Base-by-base conservation (phyloP, 306 rosid species). In the Biancaea sappan region DNA sequence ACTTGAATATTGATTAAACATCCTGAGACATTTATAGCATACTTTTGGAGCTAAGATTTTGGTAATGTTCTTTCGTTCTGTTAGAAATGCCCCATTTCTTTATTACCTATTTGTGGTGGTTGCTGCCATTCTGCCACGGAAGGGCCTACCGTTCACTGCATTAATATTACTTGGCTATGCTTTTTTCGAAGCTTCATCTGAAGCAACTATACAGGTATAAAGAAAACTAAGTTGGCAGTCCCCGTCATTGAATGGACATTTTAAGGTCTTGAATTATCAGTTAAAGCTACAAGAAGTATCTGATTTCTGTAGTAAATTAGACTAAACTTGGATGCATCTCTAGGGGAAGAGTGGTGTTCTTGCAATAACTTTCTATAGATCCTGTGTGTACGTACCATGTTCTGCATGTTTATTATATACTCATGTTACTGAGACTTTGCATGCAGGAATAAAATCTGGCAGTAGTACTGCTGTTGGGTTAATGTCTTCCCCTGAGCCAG, bases 381-480 rank as follows among this genome's bases (percentile, higher is more conserved):
- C 13, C 65, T 31, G 2, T 34, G 13, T 35, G 61, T 6, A 2
- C 48, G 16, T 34, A 12, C 10, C 14, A 22, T 26, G 32, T 6
- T 69, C 50, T 37, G 51, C 52, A 22, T 61, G 60, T 64, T 63
- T 63, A 31, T 53, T 56, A 37, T 44, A 70, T 56, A 38, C 62
- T 79, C 47, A 48, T 69, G 18, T 54, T 62, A 71, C 59, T 29
- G 47, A 57, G 71, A 79, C 24, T 57, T 76, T 73, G 41, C 61
- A 43, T 51, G 52, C 76, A 86, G 89, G 85, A 74, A 66, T 86
- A 35, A 80, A 57, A 48, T 77, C 83, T 72, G 79, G 65, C 9
- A 78, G 64, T 43, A 74, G 75, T 63, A 26, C 79, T 15, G 15
- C 28, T 40, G 69, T 54, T 78, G 83, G 69, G 74, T 37, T 70